A percentile compares a stretch with the other conserved stretches of the same genome.
phyloP scores from a whole-genome alignment of 768 basidiomycete species.

The Amanita rimosa region DNA sequence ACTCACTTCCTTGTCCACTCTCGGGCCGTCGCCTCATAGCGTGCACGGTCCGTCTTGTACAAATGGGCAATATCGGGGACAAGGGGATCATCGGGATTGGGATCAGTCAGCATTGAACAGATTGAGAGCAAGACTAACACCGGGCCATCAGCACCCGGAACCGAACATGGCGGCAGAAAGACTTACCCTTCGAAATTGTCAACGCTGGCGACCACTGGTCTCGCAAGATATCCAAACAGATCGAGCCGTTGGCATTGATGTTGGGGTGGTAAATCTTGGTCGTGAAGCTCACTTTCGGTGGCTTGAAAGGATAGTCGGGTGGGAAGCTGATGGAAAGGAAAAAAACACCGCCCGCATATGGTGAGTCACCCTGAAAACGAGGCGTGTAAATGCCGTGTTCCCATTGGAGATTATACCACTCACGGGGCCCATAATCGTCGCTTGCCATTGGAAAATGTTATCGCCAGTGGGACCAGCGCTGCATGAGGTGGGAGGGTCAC shows the following conservation, averaged over 20 bases:
- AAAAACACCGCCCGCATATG: slow-evolving; percentile 98
- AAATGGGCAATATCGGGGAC: slow-evolving; percentile 98
- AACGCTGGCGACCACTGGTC: slow-evolving; percentile 99
- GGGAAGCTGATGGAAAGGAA: slow-evolving; percentile 93
- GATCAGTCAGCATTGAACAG: slow-evolving; percentile 98
- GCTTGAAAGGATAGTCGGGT: slow-evolving; percentile 99
- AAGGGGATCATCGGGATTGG: slow-evolving; percentile 97
- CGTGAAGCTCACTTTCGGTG: slow-evolving; percentile 98
- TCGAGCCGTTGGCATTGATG: slow-evolving; percentile 99
- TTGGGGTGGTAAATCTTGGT: slow-evolving; percentile 99
- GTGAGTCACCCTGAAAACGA: slow-evolving; percentile 74
- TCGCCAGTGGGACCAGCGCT: slow-evolving; percentile 96
- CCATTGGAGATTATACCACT: slow-evolving; percentile 21
- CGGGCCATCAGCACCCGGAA: neutral
- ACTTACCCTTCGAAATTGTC: slow-evolving; percentile 93
- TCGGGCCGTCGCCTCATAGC: slow-evolving; percentile 95
- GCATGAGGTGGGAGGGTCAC: slow-evolving; percentile 99
- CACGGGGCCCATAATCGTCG: slow-evolving; percentile 99
- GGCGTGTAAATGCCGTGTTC: slow-evolving; percentile 15
- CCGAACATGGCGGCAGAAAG: neutral
- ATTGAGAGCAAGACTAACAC: slow-evolving; percentile 83
- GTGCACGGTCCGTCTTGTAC: slow-evolving; percentile 97
- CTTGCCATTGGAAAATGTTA: slow-evolving; percentile 99
- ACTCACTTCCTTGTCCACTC: slow-evolving; percentile 99
- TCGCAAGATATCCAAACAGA: slow-evolving; percentile 95